Evolutionary conservation across 176 grass and related monocot genomes (phyloP), one percentile per base, ranked within the genome.

Genomic region (Paspalum notatum): DNA sequence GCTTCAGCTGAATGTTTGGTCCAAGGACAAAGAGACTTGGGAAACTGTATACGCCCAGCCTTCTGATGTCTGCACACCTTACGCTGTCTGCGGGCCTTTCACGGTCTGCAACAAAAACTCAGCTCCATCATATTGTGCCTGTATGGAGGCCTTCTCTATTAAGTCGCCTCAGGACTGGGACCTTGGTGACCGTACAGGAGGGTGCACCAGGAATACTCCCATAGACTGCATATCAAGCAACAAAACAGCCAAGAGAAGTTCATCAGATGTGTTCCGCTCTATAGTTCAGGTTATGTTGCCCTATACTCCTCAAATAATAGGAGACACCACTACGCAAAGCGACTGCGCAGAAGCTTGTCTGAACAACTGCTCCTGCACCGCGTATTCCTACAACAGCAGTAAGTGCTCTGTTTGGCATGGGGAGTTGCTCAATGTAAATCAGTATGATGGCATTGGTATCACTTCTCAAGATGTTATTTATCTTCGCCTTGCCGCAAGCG

Each of bases 61-160:
- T 14, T 1, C 13, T 43, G 20, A 20, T 74, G 18, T 52, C 18
- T 74, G 72, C 72, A 5, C 39, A 4, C 3, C 37, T 0, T 5
- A 4, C 6, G 72, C 37, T 5, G 12, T 20, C 6, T 74, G 72
- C 4, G 72, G 72, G 15, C 72, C 72, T 22, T 74, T 57, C 21
- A 74, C 77, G 12, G 77, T 45, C 39, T 88, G 89, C 71, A 82
- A 60, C 11, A 70, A 61, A 6, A 79, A 27, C 48, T 57, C 38
- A 32, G 14, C 39, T 45, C 15, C 61, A 12, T 26, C 57, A 5
- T 55, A n/a, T 15, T 91, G 89, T 66, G n/a, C 61, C 6, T 91
- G 89, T 20, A 38, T 84, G 44, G 71, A 87, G 27, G 76, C 85
- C 7, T 91, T 87, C 52, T 66, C 38, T 41, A 20, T 22, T n/a